Base-by-base conservation (phyloP, 2,329 filamentous ascomycete species). In the Trematosphaeria pertusa region DNA sequence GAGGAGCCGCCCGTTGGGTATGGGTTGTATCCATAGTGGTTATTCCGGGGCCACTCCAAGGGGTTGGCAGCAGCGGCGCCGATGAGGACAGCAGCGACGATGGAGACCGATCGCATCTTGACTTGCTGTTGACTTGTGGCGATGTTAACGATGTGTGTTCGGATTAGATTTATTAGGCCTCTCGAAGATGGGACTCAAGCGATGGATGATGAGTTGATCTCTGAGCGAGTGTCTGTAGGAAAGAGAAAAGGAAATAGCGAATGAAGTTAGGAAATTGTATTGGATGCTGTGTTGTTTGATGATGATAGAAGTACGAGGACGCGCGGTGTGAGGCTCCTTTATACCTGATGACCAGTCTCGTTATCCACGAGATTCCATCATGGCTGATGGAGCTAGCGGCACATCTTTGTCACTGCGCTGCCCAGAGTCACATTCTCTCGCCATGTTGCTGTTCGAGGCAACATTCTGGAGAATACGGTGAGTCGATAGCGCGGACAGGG, bases 61-160 rank as follows among this genome's bases (percentile, higher is more conserved):
- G 65, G 65, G 36, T 61, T 62, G 48, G 67, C 66, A 37, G 54
- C 53, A 47, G 62, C 64, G 43, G 62, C 56, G 37, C 66, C 65
- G 38, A 70, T 45, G 36, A 71, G 45, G 43, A 64, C 60, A 22
- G 65, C 62, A 37, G 65, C 51, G 36, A 61, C 62, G 35, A 69
- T 44, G 22, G 65, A 58, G 53, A 63, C 61, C 37, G 56, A 59
- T 35, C 66, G 66, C 68, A 71, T 71, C 17, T 57, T 69, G 60
- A 58, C 6, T 37, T 36, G 44, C 10, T 47, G 33, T 48, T 38
- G 24, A 37, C 20, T 37, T 50, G 21, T 11, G n/a, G n/a, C 46
- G 37, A 20, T 46, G 22, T 15, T 54, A 19, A 14, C 10, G 31
- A 18, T 46, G 43, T 39, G 20, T 33, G 39, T 35, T 52, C 21